Percentiles rank a stretch among this genome's conserved stretches.
phyloP scores from a whole-genome alignment of 2,329 filamentous ascomycete species.

The Cytospora paraplurivora region DNA sequence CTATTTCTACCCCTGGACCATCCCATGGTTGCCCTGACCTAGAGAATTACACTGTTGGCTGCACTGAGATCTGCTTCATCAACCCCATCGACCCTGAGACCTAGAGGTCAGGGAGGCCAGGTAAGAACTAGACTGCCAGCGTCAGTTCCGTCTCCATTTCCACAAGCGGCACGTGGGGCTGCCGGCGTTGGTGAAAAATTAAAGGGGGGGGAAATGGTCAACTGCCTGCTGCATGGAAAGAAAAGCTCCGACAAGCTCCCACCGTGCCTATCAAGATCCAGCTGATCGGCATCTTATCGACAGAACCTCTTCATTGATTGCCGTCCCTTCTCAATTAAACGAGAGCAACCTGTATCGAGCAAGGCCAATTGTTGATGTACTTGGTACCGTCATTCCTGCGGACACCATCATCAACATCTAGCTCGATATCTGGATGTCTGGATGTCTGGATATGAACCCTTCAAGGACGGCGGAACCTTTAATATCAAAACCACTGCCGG shows the following conservation, averaged over 20 bases:
- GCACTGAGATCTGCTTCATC: constrained; percentile 29
- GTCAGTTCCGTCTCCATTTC: constrained; percentile 17
- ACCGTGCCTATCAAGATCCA: neutral
- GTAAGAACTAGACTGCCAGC: constrained; percentile 1
- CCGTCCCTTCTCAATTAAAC: neutral
- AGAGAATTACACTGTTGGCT: constrained; percentile 30
- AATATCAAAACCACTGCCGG: constrained; percentile 5
- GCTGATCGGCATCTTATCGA: constrained; percentile 5
- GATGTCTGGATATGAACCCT: neutral
- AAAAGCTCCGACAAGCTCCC: neutral
- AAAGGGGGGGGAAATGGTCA: constrained; percentile 18
- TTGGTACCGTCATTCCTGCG: constrained; percentile 11
- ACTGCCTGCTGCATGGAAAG: neutral
- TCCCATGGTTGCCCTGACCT: neutral
- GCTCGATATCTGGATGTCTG: constrained; percentile 9
- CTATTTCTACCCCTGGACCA: neutral
- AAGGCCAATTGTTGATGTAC: neutral
- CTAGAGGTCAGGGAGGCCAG: no score
- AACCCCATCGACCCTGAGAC: constrained; percentile 25
- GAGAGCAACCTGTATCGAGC: neutral
- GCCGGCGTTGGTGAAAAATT: constrained; percentile 18
- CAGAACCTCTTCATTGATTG: neutral
- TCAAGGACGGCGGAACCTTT: neutral
- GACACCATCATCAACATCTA: neutral
- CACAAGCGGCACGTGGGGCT: constrained; percentile 15